phyloP scores from a whole-genome alignment of 805 yeast species.

The Candida maesae region DNA sequence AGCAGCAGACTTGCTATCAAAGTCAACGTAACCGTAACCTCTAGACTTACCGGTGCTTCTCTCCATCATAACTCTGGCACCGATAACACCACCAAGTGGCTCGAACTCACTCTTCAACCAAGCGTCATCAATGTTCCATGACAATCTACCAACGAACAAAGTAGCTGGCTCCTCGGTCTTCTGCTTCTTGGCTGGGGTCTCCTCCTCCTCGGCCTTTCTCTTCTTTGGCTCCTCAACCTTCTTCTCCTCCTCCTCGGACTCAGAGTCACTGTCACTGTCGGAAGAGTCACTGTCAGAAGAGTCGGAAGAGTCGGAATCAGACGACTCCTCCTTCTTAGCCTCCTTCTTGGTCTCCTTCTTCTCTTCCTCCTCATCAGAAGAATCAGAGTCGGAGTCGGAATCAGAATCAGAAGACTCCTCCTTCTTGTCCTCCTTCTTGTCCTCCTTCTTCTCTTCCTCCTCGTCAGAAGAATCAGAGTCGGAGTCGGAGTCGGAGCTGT shows the following conservation, averaged over 20 bases:
- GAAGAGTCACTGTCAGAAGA: slow-evolving; percentile 23
- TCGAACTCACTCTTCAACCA: slow-evolving; percentile 90
- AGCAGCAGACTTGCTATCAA: slow-evolving; percentile 70
- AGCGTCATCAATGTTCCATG: slow-evolving; percentile 95
- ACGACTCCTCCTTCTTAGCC: slow-evolving; percentile 22
- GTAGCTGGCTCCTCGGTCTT: slow-evolving; percentile 70
- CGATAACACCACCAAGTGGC: slow-evolving; percentile 70
- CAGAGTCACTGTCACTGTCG: slow-evolving; percentile 14
- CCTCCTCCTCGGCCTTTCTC: slow-evolving; percentile 35
- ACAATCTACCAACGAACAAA: slow-evolving; percentile 92
- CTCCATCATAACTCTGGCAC: slow-evolving; percentile 93
- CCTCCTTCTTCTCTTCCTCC: slow-evolving; percentile 17
- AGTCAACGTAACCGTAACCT: slow-evolving; percentile 98
- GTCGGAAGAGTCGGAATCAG: slow-evolving; percentile 4
- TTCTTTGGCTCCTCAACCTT: slow-evolving; percentile 30
- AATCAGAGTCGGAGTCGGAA: slow-evolving; percentile 18
- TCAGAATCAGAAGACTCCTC: slow-evolving; percentile 27
- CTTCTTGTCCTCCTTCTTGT: slow-evolving; percentile 15
- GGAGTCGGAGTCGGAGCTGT: slow-evolving; percentile 15
- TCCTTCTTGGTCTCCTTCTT: slow-evolving; percentile 16
- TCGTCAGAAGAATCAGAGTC: slow-evolving; percentile 10
- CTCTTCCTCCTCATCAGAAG: slow-evolving; percentile 22
- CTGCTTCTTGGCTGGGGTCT: slow-evolving; percentile 33
- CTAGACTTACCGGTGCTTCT: slow-evolving; percentile 89
- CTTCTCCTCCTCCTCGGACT: slow-evolving; percentile 5